These are phyloP conservation scores for Talaromyces proteolyticus DNA, from an alignment of 495 filamentous ascomycete species.

Conservation along the genomic window DNA sequence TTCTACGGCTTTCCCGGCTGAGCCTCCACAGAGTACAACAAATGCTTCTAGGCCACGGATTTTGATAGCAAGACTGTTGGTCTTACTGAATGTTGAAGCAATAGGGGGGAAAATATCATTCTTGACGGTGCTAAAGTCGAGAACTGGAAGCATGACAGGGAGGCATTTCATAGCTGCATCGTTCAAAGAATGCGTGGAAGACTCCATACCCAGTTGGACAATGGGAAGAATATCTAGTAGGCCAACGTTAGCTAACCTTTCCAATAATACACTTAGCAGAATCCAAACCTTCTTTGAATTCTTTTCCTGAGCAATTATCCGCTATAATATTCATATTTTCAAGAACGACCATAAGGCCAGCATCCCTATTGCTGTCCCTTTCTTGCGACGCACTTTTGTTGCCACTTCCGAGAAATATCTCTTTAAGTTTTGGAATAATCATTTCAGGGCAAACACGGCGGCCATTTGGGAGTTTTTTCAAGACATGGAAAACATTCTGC, in stretches of 20 bases:
- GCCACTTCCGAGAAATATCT: conserved; percentile 62
- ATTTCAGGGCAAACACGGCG: conserved; percentile 74
- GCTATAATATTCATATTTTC: conserved; percentile 73
- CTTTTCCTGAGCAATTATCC: conserved; percentile 76
- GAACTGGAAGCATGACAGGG: conserved; percentile 65
- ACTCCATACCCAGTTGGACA: conserved; percentile 74
- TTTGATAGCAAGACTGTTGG: conserved; percentile 89
- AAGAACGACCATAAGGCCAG: conserved; percentile 81
- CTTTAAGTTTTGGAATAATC: conserved; percentile 76
- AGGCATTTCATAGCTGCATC: conserved; percentile 76
- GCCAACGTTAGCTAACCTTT: conserved; percentile 3
- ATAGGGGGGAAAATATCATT: conserved; percentile 92
- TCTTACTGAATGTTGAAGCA: conserved; percentile 82
- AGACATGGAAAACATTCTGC: conserved; percentile 86
- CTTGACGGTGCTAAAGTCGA: conserved; percentile 95
- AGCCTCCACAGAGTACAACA: conserved; percentile 78
- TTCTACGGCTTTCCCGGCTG: conserved; percentile 28
- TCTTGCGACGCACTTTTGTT: conserved; percentile 48
- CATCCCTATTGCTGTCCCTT: conserved; percentile 77
- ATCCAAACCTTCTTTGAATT: conserved; percentile 89
- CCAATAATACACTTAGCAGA: background rate
- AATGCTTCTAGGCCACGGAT: conserved; percentile 87
- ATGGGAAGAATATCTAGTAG: conserved; percentile 75
- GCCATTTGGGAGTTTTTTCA: conserved; percentile 66
- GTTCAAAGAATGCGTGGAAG: conserved; percentile 78